phyloP scores from a whole-genome alignment of 1,284 basidiomycete genomes.

The Moesziomyces aphidis region DNA sequence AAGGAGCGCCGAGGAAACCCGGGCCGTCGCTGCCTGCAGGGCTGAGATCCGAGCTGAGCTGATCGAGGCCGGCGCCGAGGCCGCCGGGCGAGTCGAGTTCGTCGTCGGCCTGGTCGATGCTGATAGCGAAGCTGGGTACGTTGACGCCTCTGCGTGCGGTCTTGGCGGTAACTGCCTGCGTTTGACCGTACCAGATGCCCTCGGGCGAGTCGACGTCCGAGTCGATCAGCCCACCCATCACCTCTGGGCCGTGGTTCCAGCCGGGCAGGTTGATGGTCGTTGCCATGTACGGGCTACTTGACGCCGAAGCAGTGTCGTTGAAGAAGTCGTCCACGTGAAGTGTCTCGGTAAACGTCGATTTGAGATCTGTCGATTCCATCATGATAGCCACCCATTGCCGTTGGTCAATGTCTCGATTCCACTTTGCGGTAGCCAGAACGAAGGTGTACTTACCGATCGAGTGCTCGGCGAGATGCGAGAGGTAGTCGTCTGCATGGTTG shows the following conservation, averaged over 20 bases:
- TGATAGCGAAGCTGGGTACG: slow-evolving; percentile 30
- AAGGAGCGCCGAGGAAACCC: slow-evolving; percentile 20
- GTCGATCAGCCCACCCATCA: slow-evolving; percentile 18
- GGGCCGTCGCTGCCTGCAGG: slow-evolving; percentile 1
- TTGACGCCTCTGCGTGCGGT: slow-evolving; percentile 15
- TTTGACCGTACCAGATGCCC: slow-evolving; percentile 40
- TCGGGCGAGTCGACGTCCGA: slow-evolving; percentile 44
- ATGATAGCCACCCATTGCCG: background rate
- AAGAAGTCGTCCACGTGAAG: slow-evolving; percentile 51
- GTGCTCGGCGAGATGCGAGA: slow-evolving; percentile 25
- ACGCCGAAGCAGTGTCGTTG: slow-evolving; percentile 26
- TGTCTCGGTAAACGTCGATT: slow-evolving; percentile 33
- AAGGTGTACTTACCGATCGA: slow-evolving; percentile 29
- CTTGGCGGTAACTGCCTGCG: slow-evolving; percentile 18
- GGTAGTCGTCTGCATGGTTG: slow-evolving; percentile 36
- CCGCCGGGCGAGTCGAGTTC: slow-evolving; percentile 27
- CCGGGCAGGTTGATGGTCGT: slow-evolving; percentile 48
- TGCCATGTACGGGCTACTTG: slow-evolving; percentile 32
- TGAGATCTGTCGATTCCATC: slow-evolving; percentile 24
- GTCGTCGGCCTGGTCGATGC: slow-evolving; percentile 25
- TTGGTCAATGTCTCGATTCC: background rate
- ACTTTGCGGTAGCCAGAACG: no score
- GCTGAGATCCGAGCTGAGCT: slow-evolving; percentile 4
- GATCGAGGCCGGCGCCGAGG: slow-evolving; percentile 12
- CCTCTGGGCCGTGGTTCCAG: slow-evolving; percentile 42